phyloP scores from a whole-genome alignment of 2,329 filamentous ascomycete species.

The Diaporthe batatas region DNA sequence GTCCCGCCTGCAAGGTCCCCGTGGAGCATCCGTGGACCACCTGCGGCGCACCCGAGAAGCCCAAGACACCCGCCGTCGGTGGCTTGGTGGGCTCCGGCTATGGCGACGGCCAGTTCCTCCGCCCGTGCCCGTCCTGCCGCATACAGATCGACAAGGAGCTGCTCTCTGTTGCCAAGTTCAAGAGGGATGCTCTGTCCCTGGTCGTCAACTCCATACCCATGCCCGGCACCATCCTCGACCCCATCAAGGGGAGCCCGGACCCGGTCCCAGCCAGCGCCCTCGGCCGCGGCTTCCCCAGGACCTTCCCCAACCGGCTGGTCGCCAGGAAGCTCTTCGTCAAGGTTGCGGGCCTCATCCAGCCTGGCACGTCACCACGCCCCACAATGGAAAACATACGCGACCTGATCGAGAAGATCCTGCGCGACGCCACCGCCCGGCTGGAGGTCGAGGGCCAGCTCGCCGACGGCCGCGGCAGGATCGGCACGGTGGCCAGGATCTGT shows the following conservation, averaged over 20 bases:
- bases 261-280: conserved; percentile 44
- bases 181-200: conserved; percentile 65
- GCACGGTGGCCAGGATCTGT: conserved; percentile 55
- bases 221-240: conserved; percentile 75
- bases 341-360: conserved; percentile 57
- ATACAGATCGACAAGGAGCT: conserved; percentile 66
- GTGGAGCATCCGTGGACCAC: conserved; percentile 72
- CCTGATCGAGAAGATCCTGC: conserved; percentile 62
- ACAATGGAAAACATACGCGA: conserved; percentile 66
- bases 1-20: conserved; percentile 64
- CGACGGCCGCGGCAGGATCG: conserved; percentile 44
- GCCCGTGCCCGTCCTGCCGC: conserved; percentile 65
- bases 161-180: conserved; percentile 74
- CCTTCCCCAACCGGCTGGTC: conserved; percentile 73
- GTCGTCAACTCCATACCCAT: conserved; percentile 65
- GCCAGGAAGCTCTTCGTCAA: conserved; percentile 57
- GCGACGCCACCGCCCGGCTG: conserved; percentile 53
- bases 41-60: conserved; percentile 54
- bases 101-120: conserved; percentile 68
- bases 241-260: conserved; percentile 64
- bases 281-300: conserved; percentile 50
- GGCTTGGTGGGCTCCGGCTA: conserved; percentile 67
- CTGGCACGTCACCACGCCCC: conserved; percentile 47
- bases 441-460: conserved; percentile 53
- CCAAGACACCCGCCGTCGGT: conserved; percentile 47